Percentiles rank a stretch among this genome's conserved stretches.
These are phyloP conservation scores for Cephalotrichum gorgonifer DNA, from an alignment of 2,329 filamentous ascomycete genomes.

Conservation along the genomic window DNA sequence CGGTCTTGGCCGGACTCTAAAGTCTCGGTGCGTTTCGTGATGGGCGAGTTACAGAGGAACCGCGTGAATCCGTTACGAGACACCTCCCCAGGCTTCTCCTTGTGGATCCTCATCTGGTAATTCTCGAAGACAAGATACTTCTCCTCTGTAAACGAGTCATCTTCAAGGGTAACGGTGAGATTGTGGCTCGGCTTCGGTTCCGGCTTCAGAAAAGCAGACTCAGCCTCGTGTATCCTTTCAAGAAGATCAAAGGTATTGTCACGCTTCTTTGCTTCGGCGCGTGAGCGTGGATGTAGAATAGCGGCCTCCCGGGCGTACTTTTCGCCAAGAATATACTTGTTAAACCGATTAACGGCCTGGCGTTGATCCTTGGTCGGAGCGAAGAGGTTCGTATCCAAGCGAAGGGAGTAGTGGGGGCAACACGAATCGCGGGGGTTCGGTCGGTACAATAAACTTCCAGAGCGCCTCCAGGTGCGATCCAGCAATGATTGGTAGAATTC, in stretches of 20 bases:
- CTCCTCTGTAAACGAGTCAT: constrained; percentile 61
- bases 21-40: constrained; percentile 35
- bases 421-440: constrained; percentile 72
- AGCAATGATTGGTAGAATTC: constrained; percentile 62
- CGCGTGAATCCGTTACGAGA: constrained; percentile 51
- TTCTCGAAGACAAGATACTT: constrained; percentile 65
- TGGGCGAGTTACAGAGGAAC: constrained; percentile 65
- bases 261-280: constrained; percentile 52
- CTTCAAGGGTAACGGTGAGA: constrained; percentile 61
- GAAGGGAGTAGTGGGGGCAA: constrained; percentile 84
- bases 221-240: constrained; percentile 59
- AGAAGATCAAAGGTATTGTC: constrained; percentile 58
- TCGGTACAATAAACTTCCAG: constrained; percentile 61
- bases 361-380: constrained; percentile 62
- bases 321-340: constrained; percentile 59
- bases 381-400: constrained; percentile 56
- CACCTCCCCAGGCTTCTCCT: constrained; percentile 52
- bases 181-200: constrained; percentile 56
- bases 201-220: constrained; percentile 40
- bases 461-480: constrained; percentile 70
- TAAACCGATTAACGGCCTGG: constrained; percentile 68
- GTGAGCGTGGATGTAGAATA: constrained; percentile 54
- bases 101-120: constrained; percentile 65
- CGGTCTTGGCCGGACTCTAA: constrained; percentile 39
- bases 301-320: constrained; percentile 54